Evolutionary conservation across 2,329 filamentous ascomycete genomes (phyloP), one percentile per base, ranked within the genome.

Genomic region (Trichophaea hybrida): DNA sequence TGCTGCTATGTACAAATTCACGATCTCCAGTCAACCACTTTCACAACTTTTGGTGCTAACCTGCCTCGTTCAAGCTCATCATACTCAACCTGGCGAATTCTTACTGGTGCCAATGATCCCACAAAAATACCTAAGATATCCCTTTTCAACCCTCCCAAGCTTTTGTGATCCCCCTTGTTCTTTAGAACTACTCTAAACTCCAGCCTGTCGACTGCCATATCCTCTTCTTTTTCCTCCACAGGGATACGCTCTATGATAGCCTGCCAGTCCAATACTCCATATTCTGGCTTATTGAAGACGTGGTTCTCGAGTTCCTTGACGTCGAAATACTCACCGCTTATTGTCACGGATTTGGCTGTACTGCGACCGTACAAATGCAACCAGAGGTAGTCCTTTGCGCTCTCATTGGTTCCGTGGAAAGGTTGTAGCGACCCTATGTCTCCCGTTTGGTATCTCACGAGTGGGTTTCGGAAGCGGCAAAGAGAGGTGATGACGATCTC

Each of bases 381-480:
- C 65, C 62, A 4, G 71, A 65, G 0, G 55, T 50, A 1, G 67
- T 63, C 0, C 69, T 55, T 35, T 24, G 24, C 24, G 3, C 24
- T 24, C 24, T 24, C 24, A 24, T 24, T 24, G 24, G 24, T 24
- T 24, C 24, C 24, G 24, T 24, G 24, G 24, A 24, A 24, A 24
- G 24, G 24, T 24, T 74, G 74, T 0, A 76, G 43, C 0, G 74
- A 75, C 0, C 72, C 73, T 0, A 76, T 24, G 33, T 77, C 75
- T 0, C 74, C 74, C 0, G 72, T 74, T 2, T 74, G 59, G 55
- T 76, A 77, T 33, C 75, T 72, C 0, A 77, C 68, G 0, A 77
- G 65, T 0, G 75, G 75, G 8, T 77, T 73, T 0, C 74, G 71
- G 1, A 75, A 62, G 0, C 74, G 71, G 24, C 71, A 69, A 0